Percentiles rank a stretch among this genome's conserved stretches.
Conservation (phyloP, 2,329 filamentous ascomycete species). For the Ramularia collo-cygni region DNA sequence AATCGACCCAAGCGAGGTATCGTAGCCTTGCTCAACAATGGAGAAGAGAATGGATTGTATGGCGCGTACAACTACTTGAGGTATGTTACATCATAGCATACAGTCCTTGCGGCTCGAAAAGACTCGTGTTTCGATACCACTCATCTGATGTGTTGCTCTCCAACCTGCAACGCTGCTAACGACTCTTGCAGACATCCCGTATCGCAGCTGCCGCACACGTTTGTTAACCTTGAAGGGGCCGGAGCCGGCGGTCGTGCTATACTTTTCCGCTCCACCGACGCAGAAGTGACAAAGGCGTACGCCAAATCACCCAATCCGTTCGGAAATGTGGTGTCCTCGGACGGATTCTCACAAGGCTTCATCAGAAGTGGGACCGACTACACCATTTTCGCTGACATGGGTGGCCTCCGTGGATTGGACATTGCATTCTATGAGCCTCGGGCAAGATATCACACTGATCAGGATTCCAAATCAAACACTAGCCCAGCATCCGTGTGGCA, state of each 20-base stretch:
- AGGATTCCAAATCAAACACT: conserved; percentile 78
- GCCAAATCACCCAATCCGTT: conserved; percentile 66
- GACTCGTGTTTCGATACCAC: too few species aligned
- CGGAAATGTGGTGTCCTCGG: conserved; percentile 71
- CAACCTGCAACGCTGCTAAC: too few species aligned
- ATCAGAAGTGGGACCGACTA: conserved; percentile 89
- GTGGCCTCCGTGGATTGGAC: conserved; percentile 82
- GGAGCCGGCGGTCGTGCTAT: conserved; percentile 84
- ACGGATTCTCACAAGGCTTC: conserved; percentile 73
- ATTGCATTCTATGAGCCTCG: conserved; percentile 86
- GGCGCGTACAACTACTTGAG: conserved; percentile 73
- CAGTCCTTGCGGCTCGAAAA: too few species aligned
- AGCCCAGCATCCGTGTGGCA: conserved; percentile 74
- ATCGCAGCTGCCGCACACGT: conserved; percentile 72
- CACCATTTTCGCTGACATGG: conserved; percentile 66
- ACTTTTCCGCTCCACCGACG: conserved; percentile 81
- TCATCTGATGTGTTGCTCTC: too few species aligned
- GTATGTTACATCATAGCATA: background rate
- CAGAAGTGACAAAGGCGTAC: conserved; percentile 77
- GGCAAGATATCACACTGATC: conserved; percentile 80
- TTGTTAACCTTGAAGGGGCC: conserved; percentile 91
- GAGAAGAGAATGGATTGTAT: conserved; percentile 86
- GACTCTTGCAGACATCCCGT: conserved; percentile 59
- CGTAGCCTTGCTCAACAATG: conserved; percentile 85
- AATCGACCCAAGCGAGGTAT: conserved; percentile 73